Conservation (phyloP, 768 basidiomycete species). For the Punctularia strigosozonata region DNA sequence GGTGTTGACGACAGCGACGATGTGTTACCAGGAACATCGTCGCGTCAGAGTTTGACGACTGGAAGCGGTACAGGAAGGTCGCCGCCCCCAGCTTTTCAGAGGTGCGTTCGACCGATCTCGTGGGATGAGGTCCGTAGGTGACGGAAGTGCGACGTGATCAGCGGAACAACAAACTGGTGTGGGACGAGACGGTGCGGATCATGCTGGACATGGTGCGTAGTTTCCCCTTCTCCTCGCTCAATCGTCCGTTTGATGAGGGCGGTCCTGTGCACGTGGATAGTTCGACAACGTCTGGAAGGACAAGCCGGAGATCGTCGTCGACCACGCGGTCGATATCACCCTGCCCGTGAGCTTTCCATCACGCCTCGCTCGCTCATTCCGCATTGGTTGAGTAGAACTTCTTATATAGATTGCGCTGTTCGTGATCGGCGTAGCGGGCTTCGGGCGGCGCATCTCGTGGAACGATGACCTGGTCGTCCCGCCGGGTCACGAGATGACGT, state of each 20-base stretch:
- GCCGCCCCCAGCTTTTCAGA: slow-evolving; percentile 57
- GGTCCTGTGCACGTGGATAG: no score
- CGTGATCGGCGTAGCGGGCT: slow-evolving; percentile 9
- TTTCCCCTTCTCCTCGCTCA: no score
- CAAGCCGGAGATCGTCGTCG: slow-evolving; percentile 5
- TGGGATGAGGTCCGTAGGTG: background rate
- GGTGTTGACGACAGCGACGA: no score
- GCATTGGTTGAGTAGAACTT: background rate
- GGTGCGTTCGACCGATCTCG: slow-evolving; percentile 18
- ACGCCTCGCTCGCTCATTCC: background rate
- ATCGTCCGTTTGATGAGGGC: no score
- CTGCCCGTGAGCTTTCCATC: slow-evolving; percentile 4
- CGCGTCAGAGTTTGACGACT: slow-evolving; percentile 50
- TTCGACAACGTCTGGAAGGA: slow-evolving; percentile 7
- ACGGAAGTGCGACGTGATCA: slow-evolving; percentile 1
- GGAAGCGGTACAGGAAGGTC: slow-evolving; percentile 56
- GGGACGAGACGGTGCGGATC: slow-evolving; percentile 23
- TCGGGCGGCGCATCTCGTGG: slow-evolving; percentile 9
- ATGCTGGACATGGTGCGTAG: slow-evolving; percentile 20
- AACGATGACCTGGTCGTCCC: slow-evolving; percentile 5
- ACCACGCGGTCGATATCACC: slow-evolving; percentile 9
- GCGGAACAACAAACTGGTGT: slow-evolving; percentile 26
- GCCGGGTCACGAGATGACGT: slow-evolving; percentile 23
- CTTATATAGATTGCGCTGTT: slow-evolving; percentile 6
- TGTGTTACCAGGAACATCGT: slow-evolving; percentile 59